A percentile compares a stretch with the other conserved stretches of the same genome.
Evolutionary conservation across 2,329 filamentous ascomycete species (phyloP).

Genomic region (Hypoxylon sp.): DNA sequence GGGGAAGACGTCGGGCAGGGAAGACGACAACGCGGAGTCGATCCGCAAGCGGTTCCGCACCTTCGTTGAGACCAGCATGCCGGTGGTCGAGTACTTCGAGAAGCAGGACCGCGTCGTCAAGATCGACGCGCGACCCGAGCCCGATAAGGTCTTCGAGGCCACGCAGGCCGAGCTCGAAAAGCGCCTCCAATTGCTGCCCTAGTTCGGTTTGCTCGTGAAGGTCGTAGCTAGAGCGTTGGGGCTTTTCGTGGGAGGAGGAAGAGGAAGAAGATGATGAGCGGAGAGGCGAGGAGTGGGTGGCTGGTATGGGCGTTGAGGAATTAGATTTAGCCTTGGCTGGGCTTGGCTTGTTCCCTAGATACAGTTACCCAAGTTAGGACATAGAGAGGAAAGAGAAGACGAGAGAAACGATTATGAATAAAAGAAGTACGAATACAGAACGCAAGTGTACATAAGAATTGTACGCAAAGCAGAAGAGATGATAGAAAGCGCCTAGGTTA

Average conservation of each 20-base stretch:
- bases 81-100: constrained; percentile 89
- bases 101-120: constrained; percentile 83
- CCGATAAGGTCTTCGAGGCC: constrained; percentile 72
- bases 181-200: constrained; percentile 55
- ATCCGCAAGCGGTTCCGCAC: constrained; percentile 97
- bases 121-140: constrained; percentile 78
- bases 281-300: constrained; percentile 7
- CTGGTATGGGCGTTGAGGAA: constrained; percentile 10
- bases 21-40: constrained; percentile 94
- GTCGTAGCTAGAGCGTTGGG: background rate
- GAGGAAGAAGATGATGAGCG: background rate
- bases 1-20: constrained; percentile 90
- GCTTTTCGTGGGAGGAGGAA: background rate
- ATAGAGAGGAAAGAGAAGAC: constrained; percentile 13
- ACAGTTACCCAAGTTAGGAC: constrained; percentile 5
- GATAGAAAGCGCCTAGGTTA: constrained; percentile 7
- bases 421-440: constrained; percentile 12
- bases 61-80: constrained; percentile 97
- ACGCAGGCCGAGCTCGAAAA: constrained; percentile 67
- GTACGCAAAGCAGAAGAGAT: constrained; percentile 4
- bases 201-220: background rate
- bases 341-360: background rate
- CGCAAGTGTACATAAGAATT: background rate
- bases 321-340: constrained; percentile 15
- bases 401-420: constrained; percentile 25